phyloP scores from a whole-genome alignment of 208 protist genomes.

The Crithidia fasciculata region DNA sequence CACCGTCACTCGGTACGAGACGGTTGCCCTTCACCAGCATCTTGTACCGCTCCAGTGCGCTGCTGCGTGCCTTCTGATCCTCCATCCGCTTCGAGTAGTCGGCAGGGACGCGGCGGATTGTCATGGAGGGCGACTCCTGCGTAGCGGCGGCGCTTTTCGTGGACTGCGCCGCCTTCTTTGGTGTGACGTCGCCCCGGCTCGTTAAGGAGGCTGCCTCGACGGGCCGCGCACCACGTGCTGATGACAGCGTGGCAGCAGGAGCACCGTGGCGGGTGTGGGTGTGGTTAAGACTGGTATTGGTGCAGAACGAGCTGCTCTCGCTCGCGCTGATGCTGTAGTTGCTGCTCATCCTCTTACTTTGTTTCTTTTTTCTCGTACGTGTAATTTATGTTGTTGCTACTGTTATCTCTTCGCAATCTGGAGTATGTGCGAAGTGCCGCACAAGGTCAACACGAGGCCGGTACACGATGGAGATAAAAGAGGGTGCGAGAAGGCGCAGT shows the following conservation, averaged over 20 bases:
- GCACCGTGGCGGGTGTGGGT: neutral
- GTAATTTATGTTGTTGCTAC: neutral
- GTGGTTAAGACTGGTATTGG: conserved; percentile 11
- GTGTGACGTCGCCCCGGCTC: neutral
- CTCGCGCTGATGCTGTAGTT: conserved; percentile 42
- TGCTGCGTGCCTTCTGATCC: conserved; percentile 46
- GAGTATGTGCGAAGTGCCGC: too few relatives aligned
- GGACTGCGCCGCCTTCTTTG: conserved; percentile 2
- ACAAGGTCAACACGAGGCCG: too few relatives aligned
- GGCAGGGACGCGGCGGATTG: conserved; percentile 38
- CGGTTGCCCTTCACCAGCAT: conserved; percentile 45
- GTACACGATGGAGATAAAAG: too few relatives aligned
- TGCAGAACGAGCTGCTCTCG: conserved; percentile 40
- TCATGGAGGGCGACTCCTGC: conserved; percentile 48
- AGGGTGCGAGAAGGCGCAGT: too few relatives aligned
- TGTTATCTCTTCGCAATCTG: neutral
- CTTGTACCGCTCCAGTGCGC: conserved; percentile 66
- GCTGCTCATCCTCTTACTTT: conserved; percentile 13
- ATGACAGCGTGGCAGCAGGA: neutral
- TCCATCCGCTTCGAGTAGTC: conserved; percentile 67
- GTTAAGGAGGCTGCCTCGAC: neutral
- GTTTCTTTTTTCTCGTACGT: neutral
- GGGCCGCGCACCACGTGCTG: neutral
- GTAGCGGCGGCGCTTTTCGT: conserved; percentile 8
- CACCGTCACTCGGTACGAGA: conserved; percentile 18